phyloP scores from a whole-genome alignment of 2,329 filamentous ascomycete genomes.

The Alternaria brassicicola region DNA sequence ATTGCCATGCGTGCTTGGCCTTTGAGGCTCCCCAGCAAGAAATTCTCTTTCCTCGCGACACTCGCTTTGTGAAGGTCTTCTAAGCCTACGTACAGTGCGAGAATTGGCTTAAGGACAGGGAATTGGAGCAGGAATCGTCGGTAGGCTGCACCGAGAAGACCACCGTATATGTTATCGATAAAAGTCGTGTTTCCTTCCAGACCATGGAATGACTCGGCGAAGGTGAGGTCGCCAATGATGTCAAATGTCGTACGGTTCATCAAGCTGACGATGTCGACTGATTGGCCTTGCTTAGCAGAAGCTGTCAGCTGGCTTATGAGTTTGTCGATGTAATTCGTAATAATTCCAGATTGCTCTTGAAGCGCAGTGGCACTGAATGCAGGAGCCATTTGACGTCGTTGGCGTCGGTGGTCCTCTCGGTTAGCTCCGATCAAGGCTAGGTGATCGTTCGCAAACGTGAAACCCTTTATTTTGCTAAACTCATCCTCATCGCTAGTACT shows the following conservation, averaged over 20 bases:
- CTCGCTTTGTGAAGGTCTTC: background rate
- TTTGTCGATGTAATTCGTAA: conserved; percentile 1
- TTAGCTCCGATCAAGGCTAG: background rate
- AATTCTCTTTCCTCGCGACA: background rate
- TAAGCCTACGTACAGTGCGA: background rate
- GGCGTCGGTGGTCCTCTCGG: conserved; percentile 1
- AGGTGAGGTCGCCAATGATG: conserved; percentile 1
- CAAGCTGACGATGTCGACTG: background rate
- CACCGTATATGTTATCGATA: background rate
- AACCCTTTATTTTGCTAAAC: background rate
- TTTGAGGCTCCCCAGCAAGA: background rate
- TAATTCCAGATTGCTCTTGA: background rate
- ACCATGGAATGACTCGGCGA: background rate
- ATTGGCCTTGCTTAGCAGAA: background rate
- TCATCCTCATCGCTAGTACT: background rate
- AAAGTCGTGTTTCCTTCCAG: background rate
- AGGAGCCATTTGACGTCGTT: background rate
- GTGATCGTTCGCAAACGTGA: background rate
- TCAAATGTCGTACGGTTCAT: no score
- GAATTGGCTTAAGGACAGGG: background rate
- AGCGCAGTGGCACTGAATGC: background rate
- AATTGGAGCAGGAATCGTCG: background rate
- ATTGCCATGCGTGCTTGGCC: background rate
- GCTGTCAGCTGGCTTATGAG: background rate
- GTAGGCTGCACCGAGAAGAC: background rate